A percentile compares a stretch with the other conserved stretches of the same genome.
Conservation (phyloP, 2,329 filamentous ascomycete genomes). For the Nemania diffusa region DNA sequence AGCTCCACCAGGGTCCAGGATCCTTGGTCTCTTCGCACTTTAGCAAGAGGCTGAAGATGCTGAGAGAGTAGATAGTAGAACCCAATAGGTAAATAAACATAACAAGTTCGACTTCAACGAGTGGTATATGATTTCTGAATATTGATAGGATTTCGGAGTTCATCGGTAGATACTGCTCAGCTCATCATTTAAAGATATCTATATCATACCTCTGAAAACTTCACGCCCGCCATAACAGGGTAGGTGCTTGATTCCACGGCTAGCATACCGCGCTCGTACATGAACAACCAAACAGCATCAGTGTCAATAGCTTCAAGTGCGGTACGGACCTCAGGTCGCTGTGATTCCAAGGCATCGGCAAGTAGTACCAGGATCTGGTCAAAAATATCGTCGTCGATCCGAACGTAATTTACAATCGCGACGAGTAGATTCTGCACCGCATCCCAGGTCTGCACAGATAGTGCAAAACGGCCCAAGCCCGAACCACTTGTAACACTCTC, state of each 20-base stretch:
- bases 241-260: slow-evolving; percentile 46
- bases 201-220: slow-evolving; percentile 49
- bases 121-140: too few species aligned
- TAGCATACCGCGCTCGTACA: slow-evolving; percentile 60
- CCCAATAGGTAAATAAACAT: too few species aligned
- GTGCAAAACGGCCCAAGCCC: slow-evolving; percentile 68
- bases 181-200: background rate
- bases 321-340: slow-evolving; percentile 58
- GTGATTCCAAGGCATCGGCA: slow-evolving; percentile 58
- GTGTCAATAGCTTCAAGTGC: slow-evolving; percentile 73
- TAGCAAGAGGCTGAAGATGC: too few species aligned
- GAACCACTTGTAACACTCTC: slow-evolving; percentile 33
- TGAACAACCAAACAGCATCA: slow-evolving; percentile 80
- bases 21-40: too few species aligned
- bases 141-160: too few species aligned
- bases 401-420: slow-evolving; percentile 69
- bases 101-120: too few species aligned
- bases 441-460: slow-evolving; percentile 72
- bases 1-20: too few species aligned
- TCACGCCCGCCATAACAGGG: slow-evolving; percentile 57
- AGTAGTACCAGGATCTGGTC: slow-evolving; percentile 76
- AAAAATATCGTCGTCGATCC: slow-evolving; percentile 74
- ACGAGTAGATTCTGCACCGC: slow-evolving; percentile 68
- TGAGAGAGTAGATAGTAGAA: too few species aligned
- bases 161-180: background rate